Conservation (phyloP, 2,329 filamentous ascomycete species). For the Juglanconis oblonga region DNA sequence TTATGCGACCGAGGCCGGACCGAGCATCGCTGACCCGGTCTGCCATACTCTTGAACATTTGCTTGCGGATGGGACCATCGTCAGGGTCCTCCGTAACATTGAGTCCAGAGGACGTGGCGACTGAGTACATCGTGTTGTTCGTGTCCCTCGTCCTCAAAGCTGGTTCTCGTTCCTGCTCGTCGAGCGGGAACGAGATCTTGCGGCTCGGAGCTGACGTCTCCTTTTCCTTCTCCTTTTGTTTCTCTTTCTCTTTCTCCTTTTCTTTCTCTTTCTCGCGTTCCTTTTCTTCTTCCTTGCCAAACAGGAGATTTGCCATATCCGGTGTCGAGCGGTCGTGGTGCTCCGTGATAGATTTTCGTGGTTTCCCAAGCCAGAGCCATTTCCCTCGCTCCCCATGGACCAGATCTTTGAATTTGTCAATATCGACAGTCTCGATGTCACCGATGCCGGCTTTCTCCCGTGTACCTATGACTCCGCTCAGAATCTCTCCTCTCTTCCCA, state of each 20-base stretch:
- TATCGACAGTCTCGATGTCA: conserved; percentile 87
- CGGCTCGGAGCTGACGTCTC: conserved; percentile 18
- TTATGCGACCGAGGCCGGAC: conserved; percentile 79
- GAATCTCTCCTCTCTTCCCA: conserved; percentile 89
- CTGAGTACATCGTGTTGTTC: conserved; percentile 39
- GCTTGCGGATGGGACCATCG: conserved; percentile 58
- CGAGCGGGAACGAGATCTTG: conserved; percentile 47
- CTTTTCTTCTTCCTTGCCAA: conserved; percentile 56
- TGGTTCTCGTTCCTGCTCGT: conserved; percentile 43
- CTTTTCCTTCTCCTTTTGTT: conserved; percentile 11
- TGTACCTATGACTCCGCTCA: conserved; percentile 89
- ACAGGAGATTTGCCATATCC: conserved; percentile 45
- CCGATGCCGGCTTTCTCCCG: conserved; percentile 86
- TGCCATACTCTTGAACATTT: conserved; percentile 75
- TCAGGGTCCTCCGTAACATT: conserved; percentile 45
- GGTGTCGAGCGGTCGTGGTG: conserved; percentile 44
- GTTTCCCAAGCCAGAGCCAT: conserved; percentile 93
- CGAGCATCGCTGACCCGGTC: conserved; percentile 77
- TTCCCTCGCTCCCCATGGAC: conserved; percentile 80
- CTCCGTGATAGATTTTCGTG: conserved; percentile 59
- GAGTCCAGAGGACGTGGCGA: conserved; percentile 41
- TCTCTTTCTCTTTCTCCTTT: conserved; percentile 8
- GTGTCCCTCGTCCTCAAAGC: conserved; percentile 46
- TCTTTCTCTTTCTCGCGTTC: conserved; percentile 15
- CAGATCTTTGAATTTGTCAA: conserved; percentile 77